phyloP scores from a whole-genome alignment of 345 rosid genomes.

The Eucalyptus coolabah region DNA sequence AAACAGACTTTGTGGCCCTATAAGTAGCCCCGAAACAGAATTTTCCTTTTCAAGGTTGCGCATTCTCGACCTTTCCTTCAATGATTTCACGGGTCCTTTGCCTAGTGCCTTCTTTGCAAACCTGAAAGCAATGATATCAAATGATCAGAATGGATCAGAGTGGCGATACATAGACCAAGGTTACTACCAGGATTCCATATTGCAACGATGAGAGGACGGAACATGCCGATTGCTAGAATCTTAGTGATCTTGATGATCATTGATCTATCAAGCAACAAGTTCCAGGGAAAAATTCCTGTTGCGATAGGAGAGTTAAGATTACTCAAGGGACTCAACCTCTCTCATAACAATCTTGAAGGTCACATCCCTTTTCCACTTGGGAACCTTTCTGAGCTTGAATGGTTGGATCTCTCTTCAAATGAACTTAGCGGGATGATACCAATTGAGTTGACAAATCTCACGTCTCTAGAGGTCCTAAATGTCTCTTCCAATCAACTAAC shows the following conservation, averaged over 20 bases:
- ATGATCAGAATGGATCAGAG: neutral
- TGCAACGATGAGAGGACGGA: neutral
- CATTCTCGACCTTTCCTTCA: constrained; percentile 5
- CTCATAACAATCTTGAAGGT: neutral
- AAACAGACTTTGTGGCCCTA: neutral
- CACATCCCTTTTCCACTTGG: neutral
- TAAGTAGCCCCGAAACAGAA: neutral
- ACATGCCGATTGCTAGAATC: neutral
- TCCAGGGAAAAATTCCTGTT: neutral
- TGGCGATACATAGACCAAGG: neutral
- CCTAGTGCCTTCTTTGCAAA: neutral
- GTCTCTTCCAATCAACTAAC: neutral
- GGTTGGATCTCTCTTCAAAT: neutral
- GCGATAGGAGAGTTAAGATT: neutral
- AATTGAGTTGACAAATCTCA: neutral
- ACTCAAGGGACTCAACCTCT: neutral
- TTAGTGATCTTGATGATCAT: neutral
- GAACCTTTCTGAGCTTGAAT: neutral
- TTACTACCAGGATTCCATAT: neutral
- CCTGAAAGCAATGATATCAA: neutral
- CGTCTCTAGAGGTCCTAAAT: neutral
- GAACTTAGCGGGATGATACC: neutral
- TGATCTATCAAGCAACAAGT: neutral
- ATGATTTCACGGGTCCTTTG: constrained; percentile 1
- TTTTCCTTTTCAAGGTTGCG: neutral